phyloP scores from a whole-genome alignment of 1,284 basidiomycete species.

The Microbotryum scabiosae region DNA sequence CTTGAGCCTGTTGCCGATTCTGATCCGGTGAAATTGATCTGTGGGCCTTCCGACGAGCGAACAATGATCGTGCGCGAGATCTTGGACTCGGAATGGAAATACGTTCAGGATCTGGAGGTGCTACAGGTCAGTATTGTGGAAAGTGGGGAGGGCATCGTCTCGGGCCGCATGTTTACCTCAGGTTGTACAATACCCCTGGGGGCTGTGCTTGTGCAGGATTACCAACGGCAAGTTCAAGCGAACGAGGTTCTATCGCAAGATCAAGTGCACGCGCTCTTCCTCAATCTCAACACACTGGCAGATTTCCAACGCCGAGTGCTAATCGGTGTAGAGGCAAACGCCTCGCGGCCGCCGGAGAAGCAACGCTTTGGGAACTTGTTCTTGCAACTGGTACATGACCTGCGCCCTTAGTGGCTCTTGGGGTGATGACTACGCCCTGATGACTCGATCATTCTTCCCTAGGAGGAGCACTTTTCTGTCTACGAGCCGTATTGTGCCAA shows the following conservation, averaged over 20 bases:
- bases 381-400: conserved; percentile 54
- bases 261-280: conserved; percentile 90
- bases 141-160: no score
- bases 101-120: conserved; percentile 96
- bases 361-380: conserved; percentile 47
- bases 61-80: conserved; percentile 76
- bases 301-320: conserved; percentile 97
- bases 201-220: conserved; percentile 36
- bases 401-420: conserved; percentile 22
- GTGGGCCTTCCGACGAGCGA: conserved; percentile 49
- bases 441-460: conserved; percentile 32
- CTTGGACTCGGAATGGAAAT: conserved; percentile 91
- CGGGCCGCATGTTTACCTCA: conserved; percentile 4
- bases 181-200: conserved; percentile 7
- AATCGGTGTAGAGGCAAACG: conserved; percentile 84
- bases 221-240: conserved; percentile 52
- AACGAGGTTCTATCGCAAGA: conserved; percentile 82
- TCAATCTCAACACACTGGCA: conserved; percentile 86
- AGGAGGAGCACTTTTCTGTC: conserved; percentile 88
- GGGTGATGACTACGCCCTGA: conserved; percentile 39
- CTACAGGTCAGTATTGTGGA: conserved; percentile 61
- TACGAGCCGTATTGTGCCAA: conserved; percentile 99
- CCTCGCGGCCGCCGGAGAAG: conserved; percentile 56
- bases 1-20: conserved; percentile 24
- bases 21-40: conserved; percentile 3